These are phyloP conservation scores for Thelonectria discophora DNA, from an alignment of 2,329 filamentous ascomycete genomes.

Conservation along the genomic window DNA sequence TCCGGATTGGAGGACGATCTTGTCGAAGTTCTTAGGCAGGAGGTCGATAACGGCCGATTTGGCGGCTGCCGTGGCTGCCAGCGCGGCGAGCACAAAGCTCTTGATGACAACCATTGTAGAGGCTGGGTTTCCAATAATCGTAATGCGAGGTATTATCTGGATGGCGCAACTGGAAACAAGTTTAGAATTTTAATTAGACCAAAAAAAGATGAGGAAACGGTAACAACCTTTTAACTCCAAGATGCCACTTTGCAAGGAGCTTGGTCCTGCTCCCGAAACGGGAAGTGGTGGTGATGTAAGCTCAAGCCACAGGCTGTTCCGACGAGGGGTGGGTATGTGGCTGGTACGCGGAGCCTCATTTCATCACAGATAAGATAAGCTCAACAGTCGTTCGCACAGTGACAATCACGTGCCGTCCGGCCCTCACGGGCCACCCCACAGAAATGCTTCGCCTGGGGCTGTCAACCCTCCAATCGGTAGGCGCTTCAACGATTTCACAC, in stretches of 20 bases:
- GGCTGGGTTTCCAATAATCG: slow-evolving; percentile 24
- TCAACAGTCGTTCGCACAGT: background rate
- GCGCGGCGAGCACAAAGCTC: slow-evolving; percentile 66
- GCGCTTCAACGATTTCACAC: slow-evolving; percentile 48
- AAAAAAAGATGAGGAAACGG: slow-evolving; percentile 24
- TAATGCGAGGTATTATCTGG: background rate
- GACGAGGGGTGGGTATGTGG: background rate
- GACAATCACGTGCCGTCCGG: slow-evolving; percentile 30
- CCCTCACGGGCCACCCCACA: slow-evolving; percentile 22
- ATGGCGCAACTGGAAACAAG: background rate
- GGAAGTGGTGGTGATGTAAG: slow-evolving; percentile 32
- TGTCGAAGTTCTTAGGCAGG: slow-evolving; percentile 89
- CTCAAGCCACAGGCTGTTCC: slow-evolving; percentile 24
- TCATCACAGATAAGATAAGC: slow-evolving; percentile 30
- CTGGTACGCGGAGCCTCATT: background rate
- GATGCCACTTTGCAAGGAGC: slow-evolving; percentile 46
- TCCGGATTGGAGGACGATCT: slow-evolving; percentile 86
- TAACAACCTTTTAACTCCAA: slow-evolving; percentile 28
- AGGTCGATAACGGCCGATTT: slow-evolving; percentile 90
- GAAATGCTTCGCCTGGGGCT: slow-evolving; percentile 46
- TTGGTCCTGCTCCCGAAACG: slow-evolving; percentile 24
- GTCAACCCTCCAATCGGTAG: slow-evolving; percentile 49
- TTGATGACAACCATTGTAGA: slow-evolving; percentile 65
- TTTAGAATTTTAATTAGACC: slow-evolving; percentile 13
- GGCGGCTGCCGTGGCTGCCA: slow-evolving; percentile 67